phyloP scores from a whole-genome alignment of 768 basidiomycete genomes.

The Porpolomopsis calyptriformis region DNA sequence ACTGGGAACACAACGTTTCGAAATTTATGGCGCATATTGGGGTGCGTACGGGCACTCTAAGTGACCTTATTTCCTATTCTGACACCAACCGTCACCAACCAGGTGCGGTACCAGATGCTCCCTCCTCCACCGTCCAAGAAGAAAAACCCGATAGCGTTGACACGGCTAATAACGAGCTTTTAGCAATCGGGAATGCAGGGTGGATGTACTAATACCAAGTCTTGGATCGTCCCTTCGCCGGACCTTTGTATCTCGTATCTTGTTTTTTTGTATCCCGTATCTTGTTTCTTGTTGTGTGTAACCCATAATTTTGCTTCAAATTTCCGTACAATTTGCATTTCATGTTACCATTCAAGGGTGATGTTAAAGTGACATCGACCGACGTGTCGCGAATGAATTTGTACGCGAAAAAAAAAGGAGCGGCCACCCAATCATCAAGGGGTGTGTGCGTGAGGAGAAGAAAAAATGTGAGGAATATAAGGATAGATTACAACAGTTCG shows the following conservation, averaged over 20 bases:
- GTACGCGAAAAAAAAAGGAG: background rate
- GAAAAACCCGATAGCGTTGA: slow-evolving; percentile 9
- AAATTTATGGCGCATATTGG: slow-evolving; percentile 40
- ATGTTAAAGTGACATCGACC: background rate
- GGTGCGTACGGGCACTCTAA: slow-evolving; percentile 21
- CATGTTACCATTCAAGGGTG: too few relatives aligned
- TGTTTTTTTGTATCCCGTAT: background rate
- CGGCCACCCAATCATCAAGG: background rate
- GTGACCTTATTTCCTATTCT: slow-evolving; percentile 4
- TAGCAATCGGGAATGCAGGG: background rate
- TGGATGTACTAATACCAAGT: background rate
- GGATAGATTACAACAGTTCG: too few relatives aligned
- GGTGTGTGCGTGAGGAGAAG: slow-evolving; percentile 17
- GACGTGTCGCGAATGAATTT: background rate
- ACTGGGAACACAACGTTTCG: slow-evolving; percentile 30
- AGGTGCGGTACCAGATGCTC: slow-evolving; percentile 35
- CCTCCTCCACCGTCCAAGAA: slow-evolving; percentile 28
- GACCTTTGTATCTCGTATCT: background rate
- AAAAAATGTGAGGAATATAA: background rate
- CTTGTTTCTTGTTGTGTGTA: too few relatives aligned
- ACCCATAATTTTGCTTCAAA: too few relatives aligned
- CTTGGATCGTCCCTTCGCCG: too few relatives aligned
- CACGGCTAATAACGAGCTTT: background rate
- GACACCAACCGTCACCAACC: slow-evolving; percentile 3
- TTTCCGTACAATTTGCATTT: too few relatives aligned